Percentiles rank a stretch among this genome's conserved stretches.
phyloP scores from a whole-genome alignment of 345 rosid genomes.

The Pugionium dolabratum region DNA sequence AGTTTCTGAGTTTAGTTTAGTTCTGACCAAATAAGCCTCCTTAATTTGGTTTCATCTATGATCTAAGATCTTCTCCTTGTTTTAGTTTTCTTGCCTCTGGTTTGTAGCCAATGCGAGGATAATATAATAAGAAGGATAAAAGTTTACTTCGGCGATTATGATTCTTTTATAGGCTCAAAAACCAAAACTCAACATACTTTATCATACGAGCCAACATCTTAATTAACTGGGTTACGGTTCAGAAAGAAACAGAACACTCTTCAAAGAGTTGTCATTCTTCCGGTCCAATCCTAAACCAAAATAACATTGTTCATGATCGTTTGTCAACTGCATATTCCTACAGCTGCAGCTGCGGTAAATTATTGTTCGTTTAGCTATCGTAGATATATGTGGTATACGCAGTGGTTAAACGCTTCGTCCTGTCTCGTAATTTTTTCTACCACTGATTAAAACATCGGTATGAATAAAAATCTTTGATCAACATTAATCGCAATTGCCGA shows the following conservation, averaged over 20 bases:
- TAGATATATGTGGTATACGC: too few species aligned
- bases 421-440: too few species aligned
- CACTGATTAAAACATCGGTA: too few species aligned
- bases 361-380: too few species aligned
- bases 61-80: background rate
- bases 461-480: too few species aligned
- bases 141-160: background rate
- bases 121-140: conserved; percentile 5
- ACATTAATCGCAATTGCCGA: too few species aligned
- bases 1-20: conserved; percentile 21
- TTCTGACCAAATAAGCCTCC: conserved; percentile 20
- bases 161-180: conserved; percentile 16
- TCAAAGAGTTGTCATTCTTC: conserved; percentile 44
- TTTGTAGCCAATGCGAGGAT: conserved; percentile 11
- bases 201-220: conserved; percentile 19
- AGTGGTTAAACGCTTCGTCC: too few species aligned
- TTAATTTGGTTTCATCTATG: conserved; percentile 22
- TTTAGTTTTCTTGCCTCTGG: conserved; percentile 12
- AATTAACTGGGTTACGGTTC: conserved; percentile 25
- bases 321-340: too few species aligned
- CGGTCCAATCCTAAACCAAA: conserved; percentile 60
- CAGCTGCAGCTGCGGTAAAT: too few species aligned
- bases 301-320: too few species aligned
- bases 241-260: conserved; percentile 22
- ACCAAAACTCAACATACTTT: conserved; percentile 21